Conservation (phyloP, 2,329 filamentous ascomycete species). For the Monosporascus sp. region DNA sequence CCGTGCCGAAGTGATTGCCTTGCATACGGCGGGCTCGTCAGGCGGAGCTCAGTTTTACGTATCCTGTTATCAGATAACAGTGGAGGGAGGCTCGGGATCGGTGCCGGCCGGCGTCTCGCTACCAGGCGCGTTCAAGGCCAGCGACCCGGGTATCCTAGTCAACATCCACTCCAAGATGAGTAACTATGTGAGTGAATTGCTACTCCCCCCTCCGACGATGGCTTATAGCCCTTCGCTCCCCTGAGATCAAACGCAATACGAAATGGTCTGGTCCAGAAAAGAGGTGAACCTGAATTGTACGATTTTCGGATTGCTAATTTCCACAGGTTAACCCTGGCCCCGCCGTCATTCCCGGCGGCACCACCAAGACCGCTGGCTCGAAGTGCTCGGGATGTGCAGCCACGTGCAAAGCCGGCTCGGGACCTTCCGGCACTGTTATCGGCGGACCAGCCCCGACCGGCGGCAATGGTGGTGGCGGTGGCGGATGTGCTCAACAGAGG, state of each 20-base stretch:
- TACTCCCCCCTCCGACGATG: too few relatives aligned
- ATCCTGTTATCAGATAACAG: constrained; percentile 27
- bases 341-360: constrained; percentile 34
- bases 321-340: constrained; percentile 34
- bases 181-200: constrained; percentile 22
- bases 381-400: constrained; percentile 34
- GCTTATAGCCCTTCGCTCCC: too few relatives aligned
- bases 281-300: neutral
- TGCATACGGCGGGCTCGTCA: constrained; percentile 32
- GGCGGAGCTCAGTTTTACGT: constrained; percentile 28
- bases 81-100: constrained; percentile 20
- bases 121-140: constrained; percentile 38
- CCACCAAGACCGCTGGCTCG: constrained; percentile 33
- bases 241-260: too few relatives aligned
- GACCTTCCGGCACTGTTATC: constrained; percentile 22
- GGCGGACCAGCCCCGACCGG: constrained; percentile 8
- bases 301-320: neutral
- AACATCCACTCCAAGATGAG: constrained; percentile 39
- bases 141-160: constrained; percentile 40
- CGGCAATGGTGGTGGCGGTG: constrained; percentile 11
- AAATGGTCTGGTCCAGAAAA: too few relatives aligned
- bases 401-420: constrained; percentile 29
- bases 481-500: constrained; percentile 26
- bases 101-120: constrained; percentile 27
- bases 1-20: constrained; percentile 38